Conservation (phyloP, 257 asterid species). For the Mentha longifolia region DNA sequence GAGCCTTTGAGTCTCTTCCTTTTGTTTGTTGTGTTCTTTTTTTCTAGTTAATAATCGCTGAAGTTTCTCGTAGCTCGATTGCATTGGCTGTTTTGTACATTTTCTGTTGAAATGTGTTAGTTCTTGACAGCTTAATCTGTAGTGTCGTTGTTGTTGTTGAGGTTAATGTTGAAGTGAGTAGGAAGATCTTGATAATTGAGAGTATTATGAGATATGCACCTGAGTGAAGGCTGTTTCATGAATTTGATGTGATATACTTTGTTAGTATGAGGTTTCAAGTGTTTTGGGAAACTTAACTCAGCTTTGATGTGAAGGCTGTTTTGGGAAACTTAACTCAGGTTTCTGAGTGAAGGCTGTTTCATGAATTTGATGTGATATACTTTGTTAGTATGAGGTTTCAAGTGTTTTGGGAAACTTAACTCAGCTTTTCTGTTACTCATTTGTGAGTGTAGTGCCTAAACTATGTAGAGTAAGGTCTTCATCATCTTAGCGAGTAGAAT, state of each 20-base stretch:
- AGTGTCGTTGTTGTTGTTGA: neutral
- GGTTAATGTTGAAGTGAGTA: neutral
- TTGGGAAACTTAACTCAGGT: neutral
- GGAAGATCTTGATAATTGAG: neutral
- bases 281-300: neutral
- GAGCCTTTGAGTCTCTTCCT: conserved; percentile 40
- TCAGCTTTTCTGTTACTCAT: conserved; percentile 1
- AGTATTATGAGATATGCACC: conserved; percentile 6
- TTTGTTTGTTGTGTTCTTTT: neutral
- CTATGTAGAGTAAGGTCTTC: neutral
- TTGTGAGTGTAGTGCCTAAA: conserved; percentile 1
- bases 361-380: conserved; percentile 14
- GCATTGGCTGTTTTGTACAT: conserved; percentile 8
- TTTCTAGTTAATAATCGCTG: neutral
- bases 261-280: neutral
- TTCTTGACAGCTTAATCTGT: neutral
- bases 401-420: neutral
- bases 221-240: conserved; percentile 17
- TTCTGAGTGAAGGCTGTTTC: conserved; percentile 16
- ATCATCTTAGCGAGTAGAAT: conserved; percentile 12
- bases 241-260: conserved; percentile 6
- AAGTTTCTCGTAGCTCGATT: conserved; percentile 10
- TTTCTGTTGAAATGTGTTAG: neutral
- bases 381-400: neutral
- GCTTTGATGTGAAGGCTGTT: too few species aligned